Base-by-base conservation (phyloP, 305 asterid species). In the Solanum hybrid region DNA sequence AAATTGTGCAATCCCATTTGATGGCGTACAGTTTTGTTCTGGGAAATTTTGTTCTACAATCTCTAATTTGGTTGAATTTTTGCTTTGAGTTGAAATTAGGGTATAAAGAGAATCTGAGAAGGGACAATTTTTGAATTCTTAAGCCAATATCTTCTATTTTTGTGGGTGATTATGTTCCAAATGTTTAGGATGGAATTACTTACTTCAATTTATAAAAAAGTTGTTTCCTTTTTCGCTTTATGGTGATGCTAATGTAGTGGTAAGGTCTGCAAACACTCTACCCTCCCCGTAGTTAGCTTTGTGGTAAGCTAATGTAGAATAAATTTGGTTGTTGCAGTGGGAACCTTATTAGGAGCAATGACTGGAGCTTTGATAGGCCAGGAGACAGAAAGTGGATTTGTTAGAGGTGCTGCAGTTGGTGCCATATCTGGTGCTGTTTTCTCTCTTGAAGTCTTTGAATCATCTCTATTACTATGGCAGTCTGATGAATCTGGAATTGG, bases 391-490 rank as follows among this genome's bases (percentile, higher is more conserved):
- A 97, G 99, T 77, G 99, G 99, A 32, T 97, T 97, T 88, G 94
- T 96, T 80, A 95, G 99, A 91, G 99, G 99, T 86, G 99, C 99
- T 89, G 98, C 98, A 0, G 98, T 97, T n/a, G 99, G 99, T 85
- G 99, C 99, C 73, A 97, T 97, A 85, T 96, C 99, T 5, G 99
- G 99, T 76, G 99, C 98, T 88, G 99, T 97, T 92, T 97, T 97
- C 95, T 96, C 99, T n/a, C 96, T 97, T 72, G 99, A 97, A 94
- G 99, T 97, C 90, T 97, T 95, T 8, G 99, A 96, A 88, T 95
- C 99, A 10, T 97, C 98, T 4, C 92, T 95, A 35, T 91, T 93
- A 42, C 89, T 97, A 29, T 97, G 99, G 99, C 97, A 95, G 90
- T 95, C 99, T 0, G 99, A 97, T 92, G 99, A 97, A 94, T 97